Evolutionary conservation across 495 filamentous ascomycete species (phyloP).

Genomic region (Penicillium malachiteum): DNA sequence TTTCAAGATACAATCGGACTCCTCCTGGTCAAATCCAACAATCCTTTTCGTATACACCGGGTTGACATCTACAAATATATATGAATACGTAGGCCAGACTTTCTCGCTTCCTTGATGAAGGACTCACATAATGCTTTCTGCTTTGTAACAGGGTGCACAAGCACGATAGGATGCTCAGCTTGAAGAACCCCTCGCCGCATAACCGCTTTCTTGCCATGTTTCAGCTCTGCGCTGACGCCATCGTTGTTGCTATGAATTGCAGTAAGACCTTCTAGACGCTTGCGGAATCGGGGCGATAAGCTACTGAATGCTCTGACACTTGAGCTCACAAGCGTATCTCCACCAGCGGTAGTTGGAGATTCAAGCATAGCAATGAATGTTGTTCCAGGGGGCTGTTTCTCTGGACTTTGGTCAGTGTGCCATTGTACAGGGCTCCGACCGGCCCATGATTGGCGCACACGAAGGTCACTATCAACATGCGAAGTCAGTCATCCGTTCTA

Average conservation of each 20-base stretch:
- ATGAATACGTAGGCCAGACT: background rate
- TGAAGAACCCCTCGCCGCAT: background rate
- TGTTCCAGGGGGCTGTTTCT: background rate
- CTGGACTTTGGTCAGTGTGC: constrained; percentile 2
- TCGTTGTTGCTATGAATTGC: constrained; percentile 3
- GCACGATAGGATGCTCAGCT: background rate
- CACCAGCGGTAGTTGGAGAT: constrained; percentile 1
- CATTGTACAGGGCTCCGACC: constrained; percentile 3
- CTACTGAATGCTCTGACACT: background rate
- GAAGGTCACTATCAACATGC: background rate
- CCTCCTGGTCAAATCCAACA: constrained; percentile 5
- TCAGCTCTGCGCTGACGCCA: background rate
- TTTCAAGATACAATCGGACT: background rate
- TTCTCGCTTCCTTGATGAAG: background rate
- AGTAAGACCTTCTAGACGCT: constrained; percentile 3
- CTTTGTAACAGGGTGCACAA: constrained; percentile 4
- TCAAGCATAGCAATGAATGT: constrained; percentile 7
- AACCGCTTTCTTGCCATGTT: background rate
- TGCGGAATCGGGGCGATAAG: constrained; percentile 1
- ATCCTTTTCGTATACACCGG: constrained; percentile 1
- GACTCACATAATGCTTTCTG: constrained; percentile 2
- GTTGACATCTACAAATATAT: background rate
- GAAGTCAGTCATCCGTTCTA: background rate
- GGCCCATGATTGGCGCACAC: constrained; percentile 4
- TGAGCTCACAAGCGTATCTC: constrained; percentile 1